Base-by-base conservation (phyloP, 164 flowering plant species). In the Piper longum region DNA sequence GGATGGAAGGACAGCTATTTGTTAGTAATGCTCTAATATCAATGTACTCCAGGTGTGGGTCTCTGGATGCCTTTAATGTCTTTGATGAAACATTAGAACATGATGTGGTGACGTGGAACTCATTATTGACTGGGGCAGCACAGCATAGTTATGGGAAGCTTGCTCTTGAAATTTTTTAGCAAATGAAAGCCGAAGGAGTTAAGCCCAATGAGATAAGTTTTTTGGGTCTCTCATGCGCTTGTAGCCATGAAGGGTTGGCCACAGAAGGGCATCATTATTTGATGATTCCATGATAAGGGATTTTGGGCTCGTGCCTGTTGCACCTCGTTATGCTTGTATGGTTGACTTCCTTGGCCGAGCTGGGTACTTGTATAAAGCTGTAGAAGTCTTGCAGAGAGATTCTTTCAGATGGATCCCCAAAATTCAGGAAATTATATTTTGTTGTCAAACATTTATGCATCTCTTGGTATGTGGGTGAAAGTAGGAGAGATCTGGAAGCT, bases 321-420 rank as follows among this genome's bases (percentile, higher is more conserved):
- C 70, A 41, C 62, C 60, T 57, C 82, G 75, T 61, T 79, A 79
- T 67, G 75, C 82, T 55, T 75, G 78, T 59, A 67, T 79, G 72
- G 82, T 79, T 43, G 76, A 76, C 61, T 76, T 76, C 57, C 76
- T 76, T 66, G 80, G 80, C 5, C 70, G 78, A 60, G 76, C 76
- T 26, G 82, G 82, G 41, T 54, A 59, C 11, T 74, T 79, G 13
- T 54, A 64, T 55, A 76, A 74, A 64, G 82, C 82, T 56, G 74
- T 71, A 67, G 63, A 67, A 19, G 59, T 79, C 40, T 71, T 51
- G 80, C 80, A 44, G 77, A 76, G 48, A 73, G 66, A 65, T 63
- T 78, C 17, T 73, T 78, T 61, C 64, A 70, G 60, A 59, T 72
- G 59, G 72, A 73, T 36, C 72, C 76, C 16, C 69, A 66, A 43